Conservation (phyloP, 768 basidiomycete genomes). For the Pisolithus tinctorius region DNA sequence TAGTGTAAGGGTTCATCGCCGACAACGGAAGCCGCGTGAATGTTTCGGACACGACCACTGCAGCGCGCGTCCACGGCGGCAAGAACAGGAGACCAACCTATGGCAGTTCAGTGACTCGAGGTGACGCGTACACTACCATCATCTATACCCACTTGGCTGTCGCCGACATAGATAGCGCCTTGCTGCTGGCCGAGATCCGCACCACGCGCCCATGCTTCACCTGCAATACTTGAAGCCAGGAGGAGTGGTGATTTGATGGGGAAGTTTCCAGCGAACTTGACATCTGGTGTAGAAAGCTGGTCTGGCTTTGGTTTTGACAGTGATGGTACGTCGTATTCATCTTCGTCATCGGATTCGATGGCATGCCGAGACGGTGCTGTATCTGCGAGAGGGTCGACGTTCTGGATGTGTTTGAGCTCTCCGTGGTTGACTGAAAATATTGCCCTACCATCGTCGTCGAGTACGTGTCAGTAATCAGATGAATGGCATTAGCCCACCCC, state of each 20-base stretch:
- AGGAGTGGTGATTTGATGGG: constrained; percentile 29
- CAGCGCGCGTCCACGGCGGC: constrained; percentile 41
- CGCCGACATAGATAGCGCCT: constrained; percentile 40
- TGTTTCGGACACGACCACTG: constrained; percentile 49
- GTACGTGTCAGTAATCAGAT: background rate
- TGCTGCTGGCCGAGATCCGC: constrained; percentile 45
- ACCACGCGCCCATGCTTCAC: constrained; percentile 45
- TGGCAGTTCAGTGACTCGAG: constrained; percentile 1
- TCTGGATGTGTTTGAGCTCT: constrained; percentile 25
- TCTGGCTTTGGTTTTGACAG: constrained; percentile 1
- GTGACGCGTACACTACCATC: background rate
- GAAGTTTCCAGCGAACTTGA: constrained; percentile 35
- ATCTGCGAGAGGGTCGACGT: constrained; percentile 51
- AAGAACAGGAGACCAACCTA: constrained; percentile 48
- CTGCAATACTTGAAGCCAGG: constrained; percentile 42
- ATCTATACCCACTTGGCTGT: constrained; percentile 33
- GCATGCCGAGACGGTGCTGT: constrained; percentile 52
- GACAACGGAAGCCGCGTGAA: constrained; percentile 39
- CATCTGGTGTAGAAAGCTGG: constrained; percentile 13
- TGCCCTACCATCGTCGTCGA: constrained; percentile 1
- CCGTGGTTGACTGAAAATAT: background rate
- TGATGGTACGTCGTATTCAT: constrained; percentile 45
- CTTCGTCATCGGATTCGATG: constrained; percentile 65
- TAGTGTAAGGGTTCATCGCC: constrained; percentile 44
- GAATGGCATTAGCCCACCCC: no score